Evolutionary conservation across 2,329 filamentous ascomycete genomes (phyloP).

Genomic region (Hypoxylon sp.): DNA sequence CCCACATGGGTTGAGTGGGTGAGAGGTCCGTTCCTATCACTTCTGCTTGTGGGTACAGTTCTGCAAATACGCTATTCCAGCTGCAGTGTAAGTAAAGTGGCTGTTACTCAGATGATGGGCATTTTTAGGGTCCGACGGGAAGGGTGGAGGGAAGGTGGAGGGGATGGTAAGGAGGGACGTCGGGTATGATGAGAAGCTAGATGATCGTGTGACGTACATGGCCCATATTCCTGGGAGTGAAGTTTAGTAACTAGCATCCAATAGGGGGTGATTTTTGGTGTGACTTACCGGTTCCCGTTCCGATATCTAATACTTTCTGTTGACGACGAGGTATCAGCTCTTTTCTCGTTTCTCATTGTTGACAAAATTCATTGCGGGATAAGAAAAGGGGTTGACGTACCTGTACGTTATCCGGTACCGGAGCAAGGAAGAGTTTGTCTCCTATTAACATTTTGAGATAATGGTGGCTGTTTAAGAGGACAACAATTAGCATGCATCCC

Average conservation of each 20-base stretch:
- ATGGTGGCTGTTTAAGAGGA: constrained; percentile 44
- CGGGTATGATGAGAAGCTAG: background rate
- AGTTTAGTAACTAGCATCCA: constrained; percentile 1
- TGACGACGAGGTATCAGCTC: constrained; percentile 4
- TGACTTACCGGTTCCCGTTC: constrained; percentile 49
- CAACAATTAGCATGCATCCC: too few species aligned
- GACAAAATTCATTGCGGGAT: background rate
- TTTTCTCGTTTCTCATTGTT: background rate
- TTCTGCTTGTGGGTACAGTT: constrained; percentile 55
- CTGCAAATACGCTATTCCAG: constrained; percentile 54
- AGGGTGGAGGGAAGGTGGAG: background rate
- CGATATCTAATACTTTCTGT: constrained; percentile 48
- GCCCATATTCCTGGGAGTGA: constrained; percentile 47
- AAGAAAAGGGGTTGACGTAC: constrained; percentile 24
- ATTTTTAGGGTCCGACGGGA: background rate
- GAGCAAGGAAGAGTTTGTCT: constrained; percentile 46
- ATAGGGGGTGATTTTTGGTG: too few species aligned
- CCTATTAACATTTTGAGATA: constrained; percentile 42
- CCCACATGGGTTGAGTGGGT: constrained; percentile 64
- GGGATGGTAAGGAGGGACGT: background rate
- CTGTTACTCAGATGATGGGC: background rate
- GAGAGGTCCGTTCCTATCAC: constrained; percentile 65
- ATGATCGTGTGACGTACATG: constrained; percentile 38
- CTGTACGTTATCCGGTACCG: constrained; percentile 44
- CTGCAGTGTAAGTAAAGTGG: constrained; percentile 1